Conservation (phyloP, 106 monocot genomes). For the Dendrobium catenatum region DNA sequence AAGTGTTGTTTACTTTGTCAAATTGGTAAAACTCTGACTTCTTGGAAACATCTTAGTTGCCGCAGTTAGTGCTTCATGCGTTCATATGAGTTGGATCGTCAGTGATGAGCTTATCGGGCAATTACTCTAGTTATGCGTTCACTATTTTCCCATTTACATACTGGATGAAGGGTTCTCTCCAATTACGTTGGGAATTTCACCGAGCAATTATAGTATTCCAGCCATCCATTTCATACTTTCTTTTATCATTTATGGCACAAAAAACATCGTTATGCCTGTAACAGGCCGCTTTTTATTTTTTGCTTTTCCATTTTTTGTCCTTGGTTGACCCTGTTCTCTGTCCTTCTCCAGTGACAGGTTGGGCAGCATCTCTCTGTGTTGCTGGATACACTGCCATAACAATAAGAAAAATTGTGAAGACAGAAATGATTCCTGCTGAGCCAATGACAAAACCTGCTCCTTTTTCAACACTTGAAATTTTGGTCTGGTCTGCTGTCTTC, state of each 20-base stretch:
- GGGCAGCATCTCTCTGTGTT: constrained; percentile 86
- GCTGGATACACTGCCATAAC: constrained; percentile 85
- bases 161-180: too few relatives aligned
- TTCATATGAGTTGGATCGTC: too few relatives aligned
- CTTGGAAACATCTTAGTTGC: too few relatives aligned
- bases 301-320: not conserved
- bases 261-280: not conserved
- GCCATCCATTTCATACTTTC: too few relatives aligned
- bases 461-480: constrained; percentile 56
- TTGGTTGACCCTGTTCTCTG: not conserved
- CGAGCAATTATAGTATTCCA: too few relatives aligned
- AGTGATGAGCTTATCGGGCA: too few relatives aligned
- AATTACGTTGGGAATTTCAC: too few relatives aligned
- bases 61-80: too few relatives aligned
- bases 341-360: constrained; percentile 63
- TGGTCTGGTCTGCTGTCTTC: constrained; percentile 60
- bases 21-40: not conserved
- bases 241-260: too few relatives aligned
- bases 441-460: constrained; percentile 87
- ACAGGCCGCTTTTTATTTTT: not conserved
- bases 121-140: too few relatives aligned
- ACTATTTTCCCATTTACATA: too few relatives aligned
- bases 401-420: constrained; percentile 79
- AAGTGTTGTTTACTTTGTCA: not conserved
- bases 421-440: constrained; percentile 79